Evolutionary conservation across 2,329 filamentous ascomycete genomes (phyloP), one percentile per base, ranked within the genome.

Genomic region (Raffaelea ambrosiae): DNA sequence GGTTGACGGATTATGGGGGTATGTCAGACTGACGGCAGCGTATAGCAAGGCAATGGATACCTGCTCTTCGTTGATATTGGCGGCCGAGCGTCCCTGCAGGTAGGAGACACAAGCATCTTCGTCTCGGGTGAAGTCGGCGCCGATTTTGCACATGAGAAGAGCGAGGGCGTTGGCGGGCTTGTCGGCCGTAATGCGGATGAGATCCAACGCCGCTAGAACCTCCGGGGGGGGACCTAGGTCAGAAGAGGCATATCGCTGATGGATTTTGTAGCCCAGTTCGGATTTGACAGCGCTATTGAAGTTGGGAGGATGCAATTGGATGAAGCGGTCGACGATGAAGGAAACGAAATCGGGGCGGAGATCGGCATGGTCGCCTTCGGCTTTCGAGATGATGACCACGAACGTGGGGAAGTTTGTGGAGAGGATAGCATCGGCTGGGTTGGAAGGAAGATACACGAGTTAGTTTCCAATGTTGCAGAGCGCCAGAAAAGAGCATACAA

Each of bases 301-400:
- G 63, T 84, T 88, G 22, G 86, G 86, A 26, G 89, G 88, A 45
- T 90, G 88, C 57, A 90, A 83, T 64, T 93, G 83, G 47, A 95
- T 82, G 57, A 94, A 86, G 56, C 88, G 86, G 63, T 95, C 88
- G 64, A 96, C 73, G 50, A 95, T 83, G 50, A 83, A 71, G 43
- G 86, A 86, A 51, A 96, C 75, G 61, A 93, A 88, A 39, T 78
- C 68, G 26, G 83, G 73, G 11, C 72, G 74, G 47, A 90, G 65
- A 51, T 86, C 83, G 54, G 83, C 76, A 57, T 86, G 80, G 38
- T 79, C 76, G 45, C 77, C 74, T 54, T 76, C 75, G 14, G 82
- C 73, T 42, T 77, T 77, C 31, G 86, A 82, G 48, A 96, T 73
- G 54, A 84, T 82, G 59, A 88, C 81, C 45, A 94, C 71, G 62